Evolutionary conservation across 1,139 yeast genomes (phyloP), one percentile per base, ranked within the genome.

Genomic region (Candida sojae): DNA sequence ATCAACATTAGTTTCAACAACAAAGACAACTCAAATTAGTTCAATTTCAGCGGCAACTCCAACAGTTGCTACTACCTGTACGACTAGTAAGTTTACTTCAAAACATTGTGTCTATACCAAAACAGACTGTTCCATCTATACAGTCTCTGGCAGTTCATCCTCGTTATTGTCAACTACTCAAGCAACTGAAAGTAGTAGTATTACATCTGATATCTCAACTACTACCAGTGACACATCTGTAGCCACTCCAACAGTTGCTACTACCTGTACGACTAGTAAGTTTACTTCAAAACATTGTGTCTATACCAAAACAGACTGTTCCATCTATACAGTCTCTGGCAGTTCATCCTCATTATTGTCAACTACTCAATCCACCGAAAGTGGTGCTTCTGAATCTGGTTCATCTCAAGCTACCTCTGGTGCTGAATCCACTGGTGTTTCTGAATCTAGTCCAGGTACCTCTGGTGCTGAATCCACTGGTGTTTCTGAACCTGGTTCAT

Each of bases 11-110:
- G 29, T 26, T 26, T 26, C 29, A 44, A 17, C 67, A 32, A 37
- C 62, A 31, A 6, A 38, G 8, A 38, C 42, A 30, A 8, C 10
- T 4, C 11, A 8, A 26, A 25, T 12, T 26, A 37, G 29, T 11
- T 11, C 46, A 42, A 57, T 54, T 31, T 60, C 62, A 48, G 21
- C 5, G n/a, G 38, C 38, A 17, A 61, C 66, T 51, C 52, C 40
- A 26, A 28, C 23, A 10, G 40, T 26, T n/a, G 23, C 40, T 8
- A 38, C 40, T 26, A 38, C 40, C 11, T 26, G 42, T 32, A 26
- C 42, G 5, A 31, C 39, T 21, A n/a, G 39, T 11, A 9, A 9
- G n/a, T 23, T 6, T 10, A 36, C 39, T 5, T 6, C 11, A 11
- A 10, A 6, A 11, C 11, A 6, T 5, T 36, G 39, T n/a, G 35